Percentiles rank a stretch among this genome's conserved stretches.
phyloP scores from a whole-genome alignment of 2,329 filamentous ascomycete genomes.

The Beauveria australis region DNA sequence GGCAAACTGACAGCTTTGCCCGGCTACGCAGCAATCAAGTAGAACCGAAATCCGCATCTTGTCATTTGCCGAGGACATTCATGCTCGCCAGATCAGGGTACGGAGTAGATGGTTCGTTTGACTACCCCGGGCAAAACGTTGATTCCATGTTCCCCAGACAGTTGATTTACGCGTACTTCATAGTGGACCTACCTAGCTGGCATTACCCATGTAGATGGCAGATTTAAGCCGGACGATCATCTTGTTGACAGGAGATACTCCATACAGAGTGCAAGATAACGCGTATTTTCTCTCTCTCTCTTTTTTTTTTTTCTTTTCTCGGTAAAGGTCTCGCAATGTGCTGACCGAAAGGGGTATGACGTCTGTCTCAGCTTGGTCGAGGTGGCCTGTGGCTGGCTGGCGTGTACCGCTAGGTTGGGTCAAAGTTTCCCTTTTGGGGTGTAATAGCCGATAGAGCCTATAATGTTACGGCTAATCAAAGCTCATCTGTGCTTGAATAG shows the following conservation, averaged over 20 bases:
- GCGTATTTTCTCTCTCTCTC: not conserved
- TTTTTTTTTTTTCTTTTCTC: no score
- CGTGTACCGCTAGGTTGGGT: not conserved
- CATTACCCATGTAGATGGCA: slow-evolving; percentile 3
- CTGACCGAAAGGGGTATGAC: not conserved
- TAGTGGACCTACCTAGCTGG: not conserved
- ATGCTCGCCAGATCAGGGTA: no score
- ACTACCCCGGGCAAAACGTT: not conserved
- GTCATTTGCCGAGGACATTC: not conserved
- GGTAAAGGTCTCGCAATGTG: not conserved
- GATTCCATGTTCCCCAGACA: not conserved
- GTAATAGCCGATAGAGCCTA: not conserved
- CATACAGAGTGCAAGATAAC: not conserved
- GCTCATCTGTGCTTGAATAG: no score
- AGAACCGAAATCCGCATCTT: no score
- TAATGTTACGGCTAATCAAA: not conserved
- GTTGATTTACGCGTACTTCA: not conserved
- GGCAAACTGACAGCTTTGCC: no score
- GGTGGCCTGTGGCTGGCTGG: no score
- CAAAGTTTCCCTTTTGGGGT: not conserved
- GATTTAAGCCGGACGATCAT: not conserved
- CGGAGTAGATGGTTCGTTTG: no score
- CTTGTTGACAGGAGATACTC: not conserved
- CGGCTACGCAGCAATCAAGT: no score
- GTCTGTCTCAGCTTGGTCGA: not conserved